Conservation (phyloP, 257 asterid genomes). For the Capsicum chinense region DNA sequence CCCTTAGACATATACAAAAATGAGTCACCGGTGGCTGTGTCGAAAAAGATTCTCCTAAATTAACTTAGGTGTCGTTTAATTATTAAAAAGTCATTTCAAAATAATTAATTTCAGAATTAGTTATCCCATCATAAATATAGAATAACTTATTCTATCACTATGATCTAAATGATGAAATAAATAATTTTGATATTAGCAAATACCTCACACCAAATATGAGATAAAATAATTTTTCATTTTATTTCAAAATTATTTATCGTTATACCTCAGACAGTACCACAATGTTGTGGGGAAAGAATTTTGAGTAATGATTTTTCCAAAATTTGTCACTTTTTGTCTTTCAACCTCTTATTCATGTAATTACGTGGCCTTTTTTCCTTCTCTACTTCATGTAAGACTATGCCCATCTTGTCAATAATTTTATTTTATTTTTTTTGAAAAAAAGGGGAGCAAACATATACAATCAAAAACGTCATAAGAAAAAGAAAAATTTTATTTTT, state of each 20-base stretch:
- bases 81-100: too few relatives aligned
- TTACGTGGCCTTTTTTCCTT: slow-evolving; percentile 46
- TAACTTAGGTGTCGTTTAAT: too few relatives aligned
- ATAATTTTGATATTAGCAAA: too few relatives aligned
- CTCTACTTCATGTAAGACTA: slow-evolving; percentile 33
- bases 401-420: slow-evolving; percentile 16
- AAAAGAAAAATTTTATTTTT: neutral
- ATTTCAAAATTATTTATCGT: too few relatives aligned
- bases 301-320: neutral
- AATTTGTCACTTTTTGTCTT: slow-evolving; percentile 28
- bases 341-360: slow-evolving; percentile 19
- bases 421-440: too few relatives aligned
- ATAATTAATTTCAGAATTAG: too few relatives aligned
- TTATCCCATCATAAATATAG: too few relatives aligned
- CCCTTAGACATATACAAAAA: neutral
- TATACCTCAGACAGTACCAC: neutral
- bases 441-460: neutral
- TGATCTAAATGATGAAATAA: too few relatives aligned
- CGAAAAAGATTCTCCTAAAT: too few relatives aligned
- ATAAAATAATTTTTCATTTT: too few relatives aligned
- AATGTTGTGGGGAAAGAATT: slow-evolving; percentile 1
- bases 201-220: too few relatives aligned
- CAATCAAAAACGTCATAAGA: neutral
- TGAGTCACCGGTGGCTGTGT: neutral
- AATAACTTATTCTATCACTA: too few relatives aligned